Evolutionary conservation across 2,329 filamentous ascomycete species (phyloP), one percentile per base, ranked within the genome.

Genomic region (Phoma sp.): DNA sequence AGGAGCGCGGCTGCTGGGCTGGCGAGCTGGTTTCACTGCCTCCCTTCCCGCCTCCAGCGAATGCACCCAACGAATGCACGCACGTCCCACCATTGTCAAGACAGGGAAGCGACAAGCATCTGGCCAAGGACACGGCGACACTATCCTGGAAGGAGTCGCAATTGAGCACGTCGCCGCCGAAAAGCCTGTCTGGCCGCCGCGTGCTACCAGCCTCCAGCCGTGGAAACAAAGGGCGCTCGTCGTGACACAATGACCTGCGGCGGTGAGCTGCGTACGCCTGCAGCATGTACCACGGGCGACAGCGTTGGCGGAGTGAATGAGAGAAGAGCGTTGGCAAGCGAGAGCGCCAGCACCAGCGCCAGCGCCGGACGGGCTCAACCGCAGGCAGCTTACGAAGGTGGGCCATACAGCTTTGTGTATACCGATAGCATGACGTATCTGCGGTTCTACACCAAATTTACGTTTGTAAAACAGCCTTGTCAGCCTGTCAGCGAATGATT

Each of bases 81-180:
- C 46, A 50, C 52, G 25, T 37, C 29, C 51, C 51, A 25, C 19
- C 32, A n/a, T 19, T 46, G 38, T 43, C 35, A 36, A 36, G 39
- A 52, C 54, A 57, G 47, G 48, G 56, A 49, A 43, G 19, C 43
- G 38, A 48, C 49, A 49, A 48, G 49, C 49, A 38, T 50, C 44
- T 31, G 17, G 55, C 55, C 55, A 57, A 53, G 55, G 33, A 38
- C 17, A 49, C 31, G 21, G 27, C 35, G 29, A 12, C n/a, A 17
- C 49, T 25, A 52, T 32, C 25, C 31, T 38, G 17, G 12, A 27
- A 31, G 13, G 15, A 44, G 19, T 9, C 24, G 37, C 31, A 39
- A 32, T 45, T 40, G 31, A 49, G 35, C 39, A 29, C 40, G 45
- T 41, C 50, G 10, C 8, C 25, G 17, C 2, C 7, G 32, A 15